These are phyloP conservation scores for Globisporangium spiculum DNA, from an alignment of 352 stramenopile genomes.

Conservation along the genomic window DNA sequence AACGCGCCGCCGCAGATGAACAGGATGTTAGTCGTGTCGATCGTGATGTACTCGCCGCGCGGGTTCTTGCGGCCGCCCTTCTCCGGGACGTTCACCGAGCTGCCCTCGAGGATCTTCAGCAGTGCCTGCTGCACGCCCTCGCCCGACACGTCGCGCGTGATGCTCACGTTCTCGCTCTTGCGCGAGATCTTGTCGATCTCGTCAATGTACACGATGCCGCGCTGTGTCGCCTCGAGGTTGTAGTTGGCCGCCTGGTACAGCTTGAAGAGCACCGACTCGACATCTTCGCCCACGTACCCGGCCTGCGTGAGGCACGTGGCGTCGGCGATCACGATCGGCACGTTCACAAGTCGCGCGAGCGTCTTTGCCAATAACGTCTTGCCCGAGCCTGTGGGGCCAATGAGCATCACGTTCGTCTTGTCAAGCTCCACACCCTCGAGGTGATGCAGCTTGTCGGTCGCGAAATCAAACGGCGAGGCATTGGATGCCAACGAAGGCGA, in stretches of 20 bases:
- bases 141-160: constrained; percentile 96
- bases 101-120: constrained; percentile 99
- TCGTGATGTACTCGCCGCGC: constrained; percentile 95
- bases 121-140: constrained; percentile 98
- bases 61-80: constrained; percentile 96
- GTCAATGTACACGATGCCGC: constrained; percentile 98
- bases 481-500: constrained; percentile 2
- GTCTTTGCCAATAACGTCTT: constrained; percentile 98
- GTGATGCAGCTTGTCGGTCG: constrained; percentile 52
- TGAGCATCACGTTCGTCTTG: constrained; percentile 98
- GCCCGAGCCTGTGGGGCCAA: constrained; percentile 93
- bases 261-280: constrained; percentile 98
- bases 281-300: constrained; percentile 98
- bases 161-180: constrained; percentile 89
- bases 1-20: constrained; percentile 99
- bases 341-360: constrained; percentile 94
- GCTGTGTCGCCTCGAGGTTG: constrained; percentile 94
- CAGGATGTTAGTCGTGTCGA: constrained; percentile 99
- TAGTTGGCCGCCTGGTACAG: constrained; percentile 96
- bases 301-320: constrained; percentile 97
- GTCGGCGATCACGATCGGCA: constrained; percentile 97
- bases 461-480: neutral
- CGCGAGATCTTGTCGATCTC: constrained; percentile 98
- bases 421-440: constrained; percentile 93
- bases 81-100: constrained; percentile 97